Evolutionary conservation across 495 filamentous ascomycete genomes (phyloP), one percentile per base, ranked within the genome.

Genomic region (Amniculicola lignicola): DNA sequence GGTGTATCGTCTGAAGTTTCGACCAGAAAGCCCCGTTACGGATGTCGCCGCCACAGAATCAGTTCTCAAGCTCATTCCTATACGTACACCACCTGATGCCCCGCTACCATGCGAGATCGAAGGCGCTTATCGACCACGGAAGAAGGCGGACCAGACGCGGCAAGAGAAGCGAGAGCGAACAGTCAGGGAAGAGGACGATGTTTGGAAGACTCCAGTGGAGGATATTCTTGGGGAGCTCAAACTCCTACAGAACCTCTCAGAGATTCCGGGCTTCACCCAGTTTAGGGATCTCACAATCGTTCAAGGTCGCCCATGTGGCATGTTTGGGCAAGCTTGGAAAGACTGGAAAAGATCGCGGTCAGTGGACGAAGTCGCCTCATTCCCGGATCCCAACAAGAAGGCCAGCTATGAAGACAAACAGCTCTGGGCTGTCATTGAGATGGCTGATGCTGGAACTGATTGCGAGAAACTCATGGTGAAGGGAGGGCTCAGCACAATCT

Each of bases 231-330:
- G 80, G 0, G 90, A 96, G 66, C 74, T 92, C 18, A 77, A 77
- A 49, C 85, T 93, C 50, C 82, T 91, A 16, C 83, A 89, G 51
- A 83, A 79, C 50, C 78, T 96, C 19, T 82, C 86, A 40, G 79
- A 82, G 15, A 82, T 92, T 37, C 88, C 89, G 1, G 90, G 90
- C n/a, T 96, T 94, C 69, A 88, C 89, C n/a, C 77, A 84, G n/a
- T 92, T 92, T 72, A 82, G 90, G 63, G 84, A 86, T 38, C 79
- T 87, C 4, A 83, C 86, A 39, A 74, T 96, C 6, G 74, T 95
- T 0, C 72, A 82, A 61, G 90, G 90, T 0, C 79, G 78, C 15
- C 82, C 87, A 9, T 79, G 85, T 7, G 70, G 73, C 24, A 69
- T 74, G 0, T 82, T 93, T 41, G 73, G 83, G 23, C 71, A 77